A percentile compares a stretch with the other conserved stretches of the same genome.
These are phyloP conservation scores for Penstemon davidsonii DNA, from an alignment of 257 asterid genomes.

Conservation along the genomic window DNA sequence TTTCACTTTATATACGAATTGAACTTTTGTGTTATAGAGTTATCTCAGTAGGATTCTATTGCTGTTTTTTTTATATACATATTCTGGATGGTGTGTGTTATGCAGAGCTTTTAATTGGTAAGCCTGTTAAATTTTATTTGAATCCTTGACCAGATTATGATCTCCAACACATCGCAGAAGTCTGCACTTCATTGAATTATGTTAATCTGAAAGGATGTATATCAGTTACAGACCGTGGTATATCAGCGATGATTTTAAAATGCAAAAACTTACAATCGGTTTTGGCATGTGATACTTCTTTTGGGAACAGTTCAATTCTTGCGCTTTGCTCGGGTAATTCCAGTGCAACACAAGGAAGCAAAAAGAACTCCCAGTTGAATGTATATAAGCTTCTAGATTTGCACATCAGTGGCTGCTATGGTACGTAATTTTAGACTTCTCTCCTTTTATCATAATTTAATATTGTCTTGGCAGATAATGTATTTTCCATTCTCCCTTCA, in stretches of 20 bases:
- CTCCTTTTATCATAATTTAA: constrained; percentile 11
- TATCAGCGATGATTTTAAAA: constrained; percentile 58
- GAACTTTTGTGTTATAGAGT: constrained; percentile 3
- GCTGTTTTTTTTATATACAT: too few species aligned
- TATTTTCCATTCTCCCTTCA: neutral
- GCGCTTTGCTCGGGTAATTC: constrained; percentile 61
- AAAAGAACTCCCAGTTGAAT: constrained; percentile 29
- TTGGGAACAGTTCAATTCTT: constrained; percentile 59
- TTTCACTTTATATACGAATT: neutral
- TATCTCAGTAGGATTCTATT: neutral
- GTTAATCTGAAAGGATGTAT: constrained; percentile 74
- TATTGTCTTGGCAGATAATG: constrained; percentile 13
- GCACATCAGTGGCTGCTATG: constrained; percentile 80
- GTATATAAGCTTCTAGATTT: constrained; percentile 53
- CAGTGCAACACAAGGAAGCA: constrained; percentile 29
- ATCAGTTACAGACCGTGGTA: constrained; percentile 70
- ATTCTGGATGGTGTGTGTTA: constrained; percentile 8
- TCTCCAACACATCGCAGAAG: constrained; percentile 55
- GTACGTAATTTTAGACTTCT: constrained; percentile 38
- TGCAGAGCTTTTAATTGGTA: constrained; percentile 15
- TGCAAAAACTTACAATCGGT: constrained; percentile 59
- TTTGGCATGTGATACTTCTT: constrained; percentile 72
- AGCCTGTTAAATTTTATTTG: constrained; percentile 20
- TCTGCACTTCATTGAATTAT: constrained; percentile 55
- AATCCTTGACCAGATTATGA: constrained; percentile 58